These are phyloP conservation scores for Onygena corvina DNA, from an alignment of 2,329 filamentous ascomycete genomes.

Conservation along the genomic window DNA sequence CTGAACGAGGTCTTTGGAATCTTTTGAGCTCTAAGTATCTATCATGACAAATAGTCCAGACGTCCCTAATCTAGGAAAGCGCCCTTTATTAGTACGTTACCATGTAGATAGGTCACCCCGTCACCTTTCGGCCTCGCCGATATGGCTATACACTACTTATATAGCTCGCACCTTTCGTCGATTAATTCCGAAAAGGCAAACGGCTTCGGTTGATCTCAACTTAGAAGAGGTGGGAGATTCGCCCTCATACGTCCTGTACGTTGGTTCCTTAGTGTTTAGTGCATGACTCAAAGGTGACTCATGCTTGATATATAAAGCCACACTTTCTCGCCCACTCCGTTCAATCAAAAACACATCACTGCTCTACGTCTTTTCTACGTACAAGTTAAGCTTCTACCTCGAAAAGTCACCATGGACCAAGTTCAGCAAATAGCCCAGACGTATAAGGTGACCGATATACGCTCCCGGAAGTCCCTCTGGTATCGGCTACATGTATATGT, in stretches of 20 bases:
- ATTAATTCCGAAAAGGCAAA: too few species aligned
- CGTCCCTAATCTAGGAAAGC: too few species aligned
- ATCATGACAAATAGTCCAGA: not conserved
- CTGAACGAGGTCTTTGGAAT: not conserved
- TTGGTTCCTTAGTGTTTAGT: too few species aligned
- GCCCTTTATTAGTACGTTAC: too few species aligned
- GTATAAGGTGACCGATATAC: constrained; percentile 9
- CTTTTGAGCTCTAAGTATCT: not conserved
- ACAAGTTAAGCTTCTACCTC: not conserved
- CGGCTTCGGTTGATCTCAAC: too few species aligned
- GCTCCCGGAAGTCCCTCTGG: constrained; percentile 15
- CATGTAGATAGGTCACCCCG: too few species aligned
- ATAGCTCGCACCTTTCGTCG: too few species aligned
- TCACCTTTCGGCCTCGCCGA: too few species aligned
- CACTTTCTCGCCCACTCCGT: not conserved
- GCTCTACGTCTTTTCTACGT: not conserved
- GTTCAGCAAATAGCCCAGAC: not conserved
- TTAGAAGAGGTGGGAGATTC: too few species aligned
- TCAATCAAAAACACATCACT: not conserved
- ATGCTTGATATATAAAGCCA: constrained; percentile 3
- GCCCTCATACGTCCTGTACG: too few species aligned
- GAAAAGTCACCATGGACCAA: not conserved
- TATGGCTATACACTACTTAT: too few species aligned
- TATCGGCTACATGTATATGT: constrained; percentile 20
- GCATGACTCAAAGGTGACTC: not conserved